phyloP scores from a whole-genome alignment of 2,329 filamentous ascomycete genomes.

The Capronia epimyces region DNA sequence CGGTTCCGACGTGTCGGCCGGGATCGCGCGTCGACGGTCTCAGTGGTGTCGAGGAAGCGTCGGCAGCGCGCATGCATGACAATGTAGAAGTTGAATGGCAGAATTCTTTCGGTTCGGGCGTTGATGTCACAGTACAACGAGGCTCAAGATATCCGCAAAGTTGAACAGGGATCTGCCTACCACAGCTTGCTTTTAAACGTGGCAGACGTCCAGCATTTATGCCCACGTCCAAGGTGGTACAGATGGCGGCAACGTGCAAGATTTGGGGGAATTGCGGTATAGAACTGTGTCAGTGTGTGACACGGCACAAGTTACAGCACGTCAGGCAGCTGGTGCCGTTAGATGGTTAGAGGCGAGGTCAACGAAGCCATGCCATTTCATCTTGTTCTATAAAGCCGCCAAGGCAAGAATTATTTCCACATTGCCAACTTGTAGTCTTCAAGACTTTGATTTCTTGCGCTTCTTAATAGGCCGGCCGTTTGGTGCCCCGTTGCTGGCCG shows the following conservation, averaged over 20 bases:
- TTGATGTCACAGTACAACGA: constrained; percentile 3
- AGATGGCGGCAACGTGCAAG: background rate
- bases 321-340: background rate
- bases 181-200: background rate
- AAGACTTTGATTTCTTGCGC: constrained; percentile 9
- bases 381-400: background rate
- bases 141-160: background rate
- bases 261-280: background rate
- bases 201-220: background rate
- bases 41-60: background rate
- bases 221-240: background rate
- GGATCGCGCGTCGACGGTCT: background rate
- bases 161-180: background rate
- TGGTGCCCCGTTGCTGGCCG: background rate
- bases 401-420: too few relatives aligned
- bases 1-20: background rate
- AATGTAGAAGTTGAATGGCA: background rate
- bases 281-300: constrained; percentile 3
- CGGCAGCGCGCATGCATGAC: background rate
- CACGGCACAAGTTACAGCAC: constrained; percentile 7
- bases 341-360: background rate
- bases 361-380: background rate
- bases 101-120: background rate
- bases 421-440: too few relatives aligned
- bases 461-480: constrained; percentile 10